These are phyloP conservation scores for Didymella keratinophila DNA, from an alignment of 2,329 filamentous ascomycete species.

Conservation along the genomic window DNA sequence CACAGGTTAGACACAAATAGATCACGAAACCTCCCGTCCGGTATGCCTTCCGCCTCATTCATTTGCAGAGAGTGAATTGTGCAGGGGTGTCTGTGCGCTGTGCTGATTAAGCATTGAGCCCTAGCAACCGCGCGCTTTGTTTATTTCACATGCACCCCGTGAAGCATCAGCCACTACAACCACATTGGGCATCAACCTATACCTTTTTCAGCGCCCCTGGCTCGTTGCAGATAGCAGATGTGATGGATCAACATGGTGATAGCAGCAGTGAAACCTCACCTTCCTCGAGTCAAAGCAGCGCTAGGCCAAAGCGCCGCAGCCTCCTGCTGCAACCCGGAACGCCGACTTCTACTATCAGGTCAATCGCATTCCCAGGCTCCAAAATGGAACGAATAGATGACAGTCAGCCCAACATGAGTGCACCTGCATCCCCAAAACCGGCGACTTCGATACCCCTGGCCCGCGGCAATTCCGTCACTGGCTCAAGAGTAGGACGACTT, in stretches of 20 bases:
- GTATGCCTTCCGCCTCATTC: background rate
- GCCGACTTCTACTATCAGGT: constrained; percentile 24
- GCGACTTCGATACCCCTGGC: constrained; percentile 12
- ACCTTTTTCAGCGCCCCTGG: background rate
- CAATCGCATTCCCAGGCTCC: background rate
- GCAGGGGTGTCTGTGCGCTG: background rate
- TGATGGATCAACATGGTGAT: constrained; percentile 7
- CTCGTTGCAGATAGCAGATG: background rate
- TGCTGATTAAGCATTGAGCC: constrained; percentile 9
- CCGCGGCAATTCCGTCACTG: constrained; percentile 12
- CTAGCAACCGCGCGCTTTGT: constrained; percentile 12
- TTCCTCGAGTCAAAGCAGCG: background rate
- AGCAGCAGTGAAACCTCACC: background rate
- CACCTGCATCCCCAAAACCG: constrained; percentile 1
- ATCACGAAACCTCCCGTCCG: constrained; percentile 25
- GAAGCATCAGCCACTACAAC: constrained; percentile 7
- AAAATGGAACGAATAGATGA: background rate
- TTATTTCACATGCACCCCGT: constrained; percentile 10
- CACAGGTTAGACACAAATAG: constrained; percentile 33
- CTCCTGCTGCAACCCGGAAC: constrained; percentile 47
- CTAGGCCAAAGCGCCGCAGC: constrained; percentile 32
- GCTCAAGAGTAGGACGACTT: constrained; percentile 28
- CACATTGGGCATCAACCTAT: constrained; percentile 1
- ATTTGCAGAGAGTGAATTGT: background rate
- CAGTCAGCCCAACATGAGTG: background rate